phyloP scores from a whole-genome alignment of 495 filamentous ascomycete genomes.

The Penicillium salamii region DNA sequence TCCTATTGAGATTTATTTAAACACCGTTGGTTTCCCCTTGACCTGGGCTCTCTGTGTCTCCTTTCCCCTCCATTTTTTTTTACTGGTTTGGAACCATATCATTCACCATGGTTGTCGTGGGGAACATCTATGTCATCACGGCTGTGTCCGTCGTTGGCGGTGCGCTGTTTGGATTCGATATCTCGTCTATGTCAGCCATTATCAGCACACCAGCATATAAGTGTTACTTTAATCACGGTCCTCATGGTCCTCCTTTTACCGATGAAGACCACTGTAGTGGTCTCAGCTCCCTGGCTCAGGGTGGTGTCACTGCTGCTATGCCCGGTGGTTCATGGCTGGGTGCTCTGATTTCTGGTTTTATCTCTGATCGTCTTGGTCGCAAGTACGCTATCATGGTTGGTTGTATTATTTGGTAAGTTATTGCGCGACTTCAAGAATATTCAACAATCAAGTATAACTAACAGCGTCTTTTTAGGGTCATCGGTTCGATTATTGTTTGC shows the following conservation, averaged over 20 bases:
- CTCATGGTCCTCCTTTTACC: conserved; percentile 26
- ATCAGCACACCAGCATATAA: conserved; percentile 45
- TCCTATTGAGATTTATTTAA: conserved; percentile 5
- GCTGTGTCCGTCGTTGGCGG: conserved; percentile 76
- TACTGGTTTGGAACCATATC: conserved; percentile 7
- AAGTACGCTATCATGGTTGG: conserved; percentile 67
- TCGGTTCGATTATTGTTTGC: conserved; percentile 67
- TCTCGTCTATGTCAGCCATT: conserved; percentile 73
- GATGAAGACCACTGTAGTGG: conserved; percentile 43
- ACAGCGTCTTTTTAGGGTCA: conserved; percentile 32
- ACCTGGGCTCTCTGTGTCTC: background rate
- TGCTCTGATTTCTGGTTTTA: conserved; percentile 62
- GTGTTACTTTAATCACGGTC: conserved; percentile 62
- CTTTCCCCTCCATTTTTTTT: background rate
- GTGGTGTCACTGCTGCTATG: conserved; percentile 70
- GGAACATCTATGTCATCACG: conserved; percentile 74
- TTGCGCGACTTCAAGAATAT: background rate
- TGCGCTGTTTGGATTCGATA: conserved; percentile 81
- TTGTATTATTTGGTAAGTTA: conserved; percentile 56
- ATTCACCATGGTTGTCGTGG: conserved; percentile 38
- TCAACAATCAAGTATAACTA: background rate
- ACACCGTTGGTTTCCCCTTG: background rate
- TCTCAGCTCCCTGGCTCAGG: conserved; percentile 47
- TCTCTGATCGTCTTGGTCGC: conserved; percentile 67
- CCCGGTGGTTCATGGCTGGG: conserved; percentile 73